A percentile compares a stretch with the other conserved stretches of the same genome.
Evolutionary conservation across 495 filamentous ascomycete genomes (phyloP).

Genomic region (Lophiotrema nucula): DNA sequence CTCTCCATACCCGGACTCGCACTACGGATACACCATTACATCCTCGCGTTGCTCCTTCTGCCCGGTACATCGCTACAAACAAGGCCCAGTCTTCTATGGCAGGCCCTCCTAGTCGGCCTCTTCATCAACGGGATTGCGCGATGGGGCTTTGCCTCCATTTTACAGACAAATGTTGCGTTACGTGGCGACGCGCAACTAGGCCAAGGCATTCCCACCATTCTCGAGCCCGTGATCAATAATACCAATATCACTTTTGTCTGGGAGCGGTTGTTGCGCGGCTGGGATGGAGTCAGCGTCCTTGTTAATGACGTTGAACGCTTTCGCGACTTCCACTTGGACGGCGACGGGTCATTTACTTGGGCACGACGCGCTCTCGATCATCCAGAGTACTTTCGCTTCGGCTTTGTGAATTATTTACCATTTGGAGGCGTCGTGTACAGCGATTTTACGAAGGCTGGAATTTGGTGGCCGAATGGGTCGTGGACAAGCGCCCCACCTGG

Average conservation of each 20-base stretch:
- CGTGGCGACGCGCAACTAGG: slow-evolving; percentile 67
- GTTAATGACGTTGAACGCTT: slow-evolving; percentile 93
- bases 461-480: slow-evolving; percentile 65
- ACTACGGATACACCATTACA: slow-evolving; percentile 91
- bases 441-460: slow-evolving; percentile 78
- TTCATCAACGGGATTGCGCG: slow-evolving; percentile 89
- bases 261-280: slow-evolving; percentile 46
- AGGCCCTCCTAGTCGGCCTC: slow-evolving; percentile 80
- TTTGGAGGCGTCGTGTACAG: slow-evolving; percentile 47
- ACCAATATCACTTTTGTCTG: slow-evolving; percentile 58
- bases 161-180: slow-evolving; percentile 78
- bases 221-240: slow-evolving; percentile 30
- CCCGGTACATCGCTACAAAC: slow-evolving; percentile 81
- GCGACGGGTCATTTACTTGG: slow-evolving; percentile 31
- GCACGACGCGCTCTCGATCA: slow-evolving; percentile 7
- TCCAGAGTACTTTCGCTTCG: slow-evolving; percentile 82
- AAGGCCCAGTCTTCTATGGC: slow-evolving; percentile 71
- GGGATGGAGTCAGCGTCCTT: slow-evolving; percentile 79
- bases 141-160: slow-evolving; percentile 86
- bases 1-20: slow-evolving; percentile 70
- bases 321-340: slow-evolving; percentile 37
- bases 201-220: slow-evolving; percentile 63
- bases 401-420: slow-evolving; percentile 62
- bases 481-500: slow-evolving; percentile 60
- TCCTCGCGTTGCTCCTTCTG: slow-evolving; percentile 78